These are phyloP conservation scores for Phytophthora quininea DNA, from an alignment of 352 stramenopile species.

Conservation along the genomic window DNA sequence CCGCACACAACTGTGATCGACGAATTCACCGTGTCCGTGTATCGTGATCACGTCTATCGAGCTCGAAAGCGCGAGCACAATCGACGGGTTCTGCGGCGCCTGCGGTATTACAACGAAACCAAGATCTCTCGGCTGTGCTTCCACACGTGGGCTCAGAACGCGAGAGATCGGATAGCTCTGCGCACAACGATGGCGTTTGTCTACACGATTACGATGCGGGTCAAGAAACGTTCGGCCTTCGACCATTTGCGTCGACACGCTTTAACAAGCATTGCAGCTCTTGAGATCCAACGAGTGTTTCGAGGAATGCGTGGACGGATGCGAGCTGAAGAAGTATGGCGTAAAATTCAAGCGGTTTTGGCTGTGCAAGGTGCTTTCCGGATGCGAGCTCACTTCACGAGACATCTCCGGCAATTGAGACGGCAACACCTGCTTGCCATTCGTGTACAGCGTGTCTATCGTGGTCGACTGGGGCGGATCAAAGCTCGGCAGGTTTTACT, in stretches of 20 bases:
- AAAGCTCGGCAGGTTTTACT: conserved; percentile 42
- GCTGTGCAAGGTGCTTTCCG: conserved; percentile 70
- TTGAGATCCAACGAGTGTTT: conserved; percentile 70
- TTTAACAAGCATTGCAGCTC: conserved; percentile 54
- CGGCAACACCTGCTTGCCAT: conserved; percentile 55
- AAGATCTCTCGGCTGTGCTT: conserved; percentile 49
- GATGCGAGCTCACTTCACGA: conserved; percentile 64
- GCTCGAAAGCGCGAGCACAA: conserved; percentile 56
- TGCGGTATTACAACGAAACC: conserved; percentile 60
- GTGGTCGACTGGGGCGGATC: conserved; percentile 58
- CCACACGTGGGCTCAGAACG: conserved; percentile 39
- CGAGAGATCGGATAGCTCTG: conserved; percentile 40
- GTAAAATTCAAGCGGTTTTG: conserved; percentile 55
- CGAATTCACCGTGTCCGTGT: conserved; percentile 58
- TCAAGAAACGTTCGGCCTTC: conserved; percentile 49
- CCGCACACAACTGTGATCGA: conserved; percentile 59
- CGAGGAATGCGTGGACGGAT: conserved; percentile 52
- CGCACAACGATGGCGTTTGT: conserved; percentile 37
- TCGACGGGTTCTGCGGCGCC: conserved; percentile 49
- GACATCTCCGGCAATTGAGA: conserved; percentile 46
- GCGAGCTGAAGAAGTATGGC: conserved; percentile 34
- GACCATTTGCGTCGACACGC: conserved; percentile 41
- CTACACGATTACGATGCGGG: conserved; percentile 36
- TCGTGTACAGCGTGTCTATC: conserved; percentile 66
- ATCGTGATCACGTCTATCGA: conserved; percentile 56